These are phyloP conservation scores for Didymella sp. DNA, from an alignment of 2,329 filamentous ascomycete genomes.

Conservation along the genomic window DNA sequence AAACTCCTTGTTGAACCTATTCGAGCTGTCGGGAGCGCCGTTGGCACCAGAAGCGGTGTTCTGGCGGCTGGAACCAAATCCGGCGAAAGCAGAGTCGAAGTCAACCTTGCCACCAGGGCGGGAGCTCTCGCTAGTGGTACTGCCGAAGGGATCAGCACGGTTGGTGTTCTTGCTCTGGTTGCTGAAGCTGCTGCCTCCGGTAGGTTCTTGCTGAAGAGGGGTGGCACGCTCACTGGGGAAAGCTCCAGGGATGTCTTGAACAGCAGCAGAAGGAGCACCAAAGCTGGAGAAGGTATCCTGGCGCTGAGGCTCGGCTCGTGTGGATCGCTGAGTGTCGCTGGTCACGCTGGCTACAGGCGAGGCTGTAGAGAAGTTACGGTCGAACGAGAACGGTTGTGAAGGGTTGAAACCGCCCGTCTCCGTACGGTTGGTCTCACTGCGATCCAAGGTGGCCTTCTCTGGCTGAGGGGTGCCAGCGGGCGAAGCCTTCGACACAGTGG, in stretches of 20 bases:
- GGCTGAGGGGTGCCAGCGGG: conserved; percentile 61
- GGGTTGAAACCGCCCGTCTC: conserved; percentile 47
- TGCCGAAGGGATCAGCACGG: conserved; percentile 53
- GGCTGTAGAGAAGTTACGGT: conserved; percentile 46
- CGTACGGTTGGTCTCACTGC: conserved; percentile 44
- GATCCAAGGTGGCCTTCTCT: conserved; percentile 50
- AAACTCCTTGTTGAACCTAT: conserved; percentile 76
- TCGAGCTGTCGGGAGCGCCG: conserved; percentile 47
- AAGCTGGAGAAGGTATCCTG: conserved; percentile 52
- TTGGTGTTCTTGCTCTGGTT: conserved; percentile 54
- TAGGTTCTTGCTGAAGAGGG: conserved; percentile 57
- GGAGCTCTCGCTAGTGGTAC: conserved; percentile 41
- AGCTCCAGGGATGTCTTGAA: conserved; percentile 54
- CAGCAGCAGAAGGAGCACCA: conserved; percentile 40
- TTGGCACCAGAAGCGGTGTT: conserved; percentile 51
- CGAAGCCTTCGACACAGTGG: conserved; percentile 52
- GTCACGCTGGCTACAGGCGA: conserved; percentile 51
- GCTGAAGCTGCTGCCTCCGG: conserved; percentile 57
- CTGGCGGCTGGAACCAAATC: conserved; percentile 66
- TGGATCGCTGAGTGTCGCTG: conserved; percentile 49
- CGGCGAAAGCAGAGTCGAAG: conserved; percentile 84
- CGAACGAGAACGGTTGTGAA: conserved; percentile 39
- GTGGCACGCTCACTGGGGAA: conserved; percentile 54
- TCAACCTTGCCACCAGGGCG: conserved; percentile 69
- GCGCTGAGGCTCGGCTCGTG: conserved; percentile 45